These are phyloP conservation scores for Prunus mume DNA, from an alignment of 306 rosid genomes.

Conservation along the genomic window DNA sequence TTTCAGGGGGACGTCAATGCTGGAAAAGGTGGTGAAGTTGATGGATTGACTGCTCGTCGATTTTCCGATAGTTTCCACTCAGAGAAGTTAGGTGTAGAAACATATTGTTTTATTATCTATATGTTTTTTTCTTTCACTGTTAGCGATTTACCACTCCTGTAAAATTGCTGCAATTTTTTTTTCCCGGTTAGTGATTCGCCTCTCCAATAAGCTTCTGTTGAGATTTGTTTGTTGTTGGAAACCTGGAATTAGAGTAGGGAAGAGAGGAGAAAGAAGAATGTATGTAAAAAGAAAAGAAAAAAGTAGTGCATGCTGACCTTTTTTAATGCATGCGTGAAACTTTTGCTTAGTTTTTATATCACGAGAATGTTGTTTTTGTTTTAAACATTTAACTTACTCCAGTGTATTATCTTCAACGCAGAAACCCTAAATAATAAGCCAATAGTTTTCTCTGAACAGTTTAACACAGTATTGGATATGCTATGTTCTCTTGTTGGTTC, in stretches of 20 bases:
- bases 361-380: not conserved
- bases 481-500: no score
- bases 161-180: conserved; percentile 24
- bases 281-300: conserved; percentile 24
- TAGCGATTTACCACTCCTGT: conserved; percentile 21
- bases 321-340: conserved; percentile 54
- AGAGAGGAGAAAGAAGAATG: not conserved
- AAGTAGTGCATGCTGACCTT: conserved; percentile 65
- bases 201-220: not conserved
- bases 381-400: no score
- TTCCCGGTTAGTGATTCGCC: conserved; percentile 29
- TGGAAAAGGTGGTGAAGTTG: conserved; percentile 73
- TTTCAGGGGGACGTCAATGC: conserved; percentile 88
- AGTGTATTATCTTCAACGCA: no score
- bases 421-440: no score
- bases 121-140: conserved; percentile 35
- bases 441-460: no score
- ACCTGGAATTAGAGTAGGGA: conserved; percentile 29
- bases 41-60: conserved; percentile 17
- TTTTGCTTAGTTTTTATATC: conserved; percentile 5
- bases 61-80: not conserved
- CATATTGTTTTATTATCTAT: not conserved
- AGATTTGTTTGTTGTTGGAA: conserved; percentile 31
- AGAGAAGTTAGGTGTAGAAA: not conserved
- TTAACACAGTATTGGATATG: no score